Evolutionary conservation across 108 stramenopile genomes (phyloP), one percentile per base, ranked within the genome.

Genomic region (Epithemia pelagica): DNA sequence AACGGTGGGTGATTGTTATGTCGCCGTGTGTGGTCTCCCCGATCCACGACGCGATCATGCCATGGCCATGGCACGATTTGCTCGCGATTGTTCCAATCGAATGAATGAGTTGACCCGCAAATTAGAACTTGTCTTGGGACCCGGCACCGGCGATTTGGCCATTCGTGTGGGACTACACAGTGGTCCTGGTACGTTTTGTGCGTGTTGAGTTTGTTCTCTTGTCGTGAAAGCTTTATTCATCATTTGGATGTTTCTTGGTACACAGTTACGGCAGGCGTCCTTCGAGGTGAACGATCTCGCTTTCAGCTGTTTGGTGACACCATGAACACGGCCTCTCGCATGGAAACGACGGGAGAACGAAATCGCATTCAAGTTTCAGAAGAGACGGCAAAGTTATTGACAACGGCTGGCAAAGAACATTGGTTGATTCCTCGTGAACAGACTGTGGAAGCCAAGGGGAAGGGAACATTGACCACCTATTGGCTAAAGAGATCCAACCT

Each of bases 241-340:
- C 37, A 46, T 46, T 5, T 46, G 10, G 10, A 15, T 15, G 37
- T 10, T 46, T 46, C 37, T 46, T 46, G 37, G 5, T 46, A 15
- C 15, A 15, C 3, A 62, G 80, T 76, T 10, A 83, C 80, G 20
- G 85, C 85, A 2, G 85, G 85, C 0, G 80, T 86, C 18, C 32
- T 86, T 37, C 74, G 85, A 0, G 82, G 85, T 51, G 72, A 73
- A 21, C 81, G 77, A 30, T 74, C 80, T 21, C 74, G 82, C 20
- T 86, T 83, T 25, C 61, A 62, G 61, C 61, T 62, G 25, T 62
- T 62, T 32, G 61, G 61, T 5, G 61, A 62, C 61, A 62, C 61
- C 21, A 62, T 62, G 61, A 62, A 62, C 28, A 62, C 61, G 15
- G 37, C 37, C 15, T 46, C 37, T 5, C 37, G 37, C 10, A 46